Evolutionary conservation across 768 basidiomycete species (phyloP), one percentile per base, ranked within the genome.

Genomic region (Pluteus cervinus): DNA sequence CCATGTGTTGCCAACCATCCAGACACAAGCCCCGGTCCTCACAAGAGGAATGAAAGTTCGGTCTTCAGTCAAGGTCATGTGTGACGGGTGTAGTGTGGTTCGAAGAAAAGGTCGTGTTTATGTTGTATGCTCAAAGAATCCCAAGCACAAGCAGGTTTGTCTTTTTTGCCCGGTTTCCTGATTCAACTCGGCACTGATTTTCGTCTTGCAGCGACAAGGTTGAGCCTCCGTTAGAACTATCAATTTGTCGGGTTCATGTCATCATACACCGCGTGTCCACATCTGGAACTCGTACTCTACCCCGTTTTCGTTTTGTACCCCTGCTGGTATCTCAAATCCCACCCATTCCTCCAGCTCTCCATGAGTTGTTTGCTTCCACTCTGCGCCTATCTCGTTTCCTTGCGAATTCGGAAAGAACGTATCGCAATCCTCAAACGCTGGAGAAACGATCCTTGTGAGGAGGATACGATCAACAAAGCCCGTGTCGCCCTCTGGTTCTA

Each of bases 21-120:
- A 44, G 17, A 17, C 44, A 7, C 46, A 49, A 39, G 42, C 55
- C 28, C 68, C 69, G 7, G 44, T 57, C 5, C 54, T 76, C 15
- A 57, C 70, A n/a, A 65, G 86, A 49, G 90, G 91, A 32, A 93
- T 96, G 87, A 99, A 99, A 69, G 92, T 98, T 42, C 79, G 94
- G 45, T 85, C 88, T 16, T 89, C 89, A 3, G 88, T 98, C 49
- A 96, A 93, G 67, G 64, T 78, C 37, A 86, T 94, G 79, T 99
- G 94, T 60, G 90, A 92, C 44, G 89, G 91, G 9, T 99, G 94
- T 64, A 79, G 69, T 47, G 66, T 94, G 33, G 94, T 97, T 24
- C 75, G 73, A 60, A 68, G 93, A 51, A 91, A 96, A 58, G 92
- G 92, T 30, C 79, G 84, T 50, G 76, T 97, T 24, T 96, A 93